Base-by-base conservation (phyloP, 2,329 filamentous ascomycete genomes). In the Seiridium unicorne region DNA sequence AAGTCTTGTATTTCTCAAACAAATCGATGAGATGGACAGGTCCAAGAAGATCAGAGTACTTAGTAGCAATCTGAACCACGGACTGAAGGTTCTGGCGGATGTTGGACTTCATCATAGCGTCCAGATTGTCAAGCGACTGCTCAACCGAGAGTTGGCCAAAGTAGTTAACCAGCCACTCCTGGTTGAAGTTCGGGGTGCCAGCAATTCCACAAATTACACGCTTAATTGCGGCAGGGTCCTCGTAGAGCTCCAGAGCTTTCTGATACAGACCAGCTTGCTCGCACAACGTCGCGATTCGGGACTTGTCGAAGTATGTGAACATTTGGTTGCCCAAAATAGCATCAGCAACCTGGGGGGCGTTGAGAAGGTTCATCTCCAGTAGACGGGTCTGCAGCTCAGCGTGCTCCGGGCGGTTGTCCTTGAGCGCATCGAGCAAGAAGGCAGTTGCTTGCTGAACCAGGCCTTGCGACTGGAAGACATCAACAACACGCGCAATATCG, bases 391-490 rank as follows among this genome's bases (percentile, higher is more conserved):
- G 95, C 44, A 99, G 83, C 66, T 94, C 89, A 44, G 89, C 94
- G 72, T 99, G 93, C 75, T 99, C 95, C 0, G 93, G 93, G 69
- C 89, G 90, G 79, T 99, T 97, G 67, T 95, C 92, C 76, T 97
- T 95, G 40, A 99, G 84, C 2, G 93, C 94, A 77, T 99, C 95
- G 34, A 99, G 85, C 56, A 99, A 80, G 85, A 99, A 99, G n/a
- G 94, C 93, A 3, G 96, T 99, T 6, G 94, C 94, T 76, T 97
- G 93, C 74, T 98, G 96, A 55, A 98, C 86, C 93, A 98, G 95
- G 70, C 93, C 93, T 76, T 99, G 95, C 8, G 93, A 93, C 77
- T 97, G 90, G 88, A 99, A 99, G 61, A 99, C 93, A 74, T 99
- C 95, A 54, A 97, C 92, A 32, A 97, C 93, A 51, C 94, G 92